Base-by-base conservation (phyloP, 225 moss, liverwort and hornwort species). In the Sphagnum tenellum region DNA sequence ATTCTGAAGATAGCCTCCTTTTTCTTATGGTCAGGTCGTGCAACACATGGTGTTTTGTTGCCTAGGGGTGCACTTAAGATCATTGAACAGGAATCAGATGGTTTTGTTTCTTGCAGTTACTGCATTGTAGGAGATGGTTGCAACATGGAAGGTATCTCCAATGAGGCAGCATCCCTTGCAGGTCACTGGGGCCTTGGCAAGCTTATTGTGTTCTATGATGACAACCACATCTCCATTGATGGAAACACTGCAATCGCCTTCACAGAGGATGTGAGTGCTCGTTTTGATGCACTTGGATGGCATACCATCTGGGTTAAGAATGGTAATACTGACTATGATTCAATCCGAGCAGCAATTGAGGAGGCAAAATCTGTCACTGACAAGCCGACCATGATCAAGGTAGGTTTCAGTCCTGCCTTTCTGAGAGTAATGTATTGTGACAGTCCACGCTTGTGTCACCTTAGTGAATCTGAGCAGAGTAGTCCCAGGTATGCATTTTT, bases 141-240 rank as follows among this genome's bases (percentile, higher is more conserved):
- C 79, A 86, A 89, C 79, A 89, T 92, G 94, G 94, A 96, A 69
- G 92, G 92, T 70, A 88, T 88, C 55, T 86, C 95, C 59, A 91
- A 75, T n/a, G 92, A 92, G 79, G 95, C 92, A 45, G 95, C 87
- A 47, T 95, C 95, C 4, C 72, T 95, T 46, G 95, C 95, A n/a
- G 95, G 95, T 55, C 95, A 95, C 63, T 95, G 95, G 95, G 95
- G 89, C 45, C 79, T 95, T 44, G 89, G 88, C 9, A 53, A 96
- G 80, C 82, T 92, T 3, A 85, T 92, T 62, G 77, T 70, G 50
- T 64, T 96, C 2, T 88, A 92, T 45, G 88, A 96, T 62, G 92
- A 92, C 74, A 92, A 96, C 61, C 92, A 89, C 55, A 95, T 92
- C 64, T 92, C 92, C 5, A 92, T 95, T 45, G 85, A 95, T 51